Evolutionary conservation across 2,329 filamentous ascomycete genomes (phyloP).

Genomic region (Emydomyces testavorans): DNA sequence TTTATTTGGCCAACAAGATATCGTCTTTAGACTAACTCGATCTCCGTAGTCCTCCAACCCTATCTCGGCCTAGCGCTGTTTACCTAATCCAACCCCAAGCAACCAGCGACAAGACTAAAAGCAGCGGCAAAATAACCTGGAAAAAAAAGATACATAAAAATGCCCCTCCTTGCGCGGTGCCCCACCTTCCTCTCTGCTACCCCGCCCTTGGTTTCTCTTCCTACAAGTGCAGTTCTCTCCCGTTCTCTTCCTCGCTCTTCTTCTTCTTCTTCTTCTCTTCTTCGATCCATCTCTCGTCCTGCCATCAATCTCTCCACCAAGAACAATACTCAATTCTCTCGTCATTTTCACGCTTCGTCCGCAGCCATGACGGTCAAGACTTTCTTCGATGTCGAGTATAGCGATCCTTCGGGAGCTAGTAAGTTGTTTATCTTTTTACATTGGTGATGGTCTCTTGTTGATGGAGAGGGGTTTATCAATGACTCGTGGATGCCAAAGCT

Average conservation of each 20-base stretch:
- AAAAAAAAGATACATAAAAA: slow-evolving; percentile 13
- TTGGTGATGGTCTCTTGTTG: background rate
- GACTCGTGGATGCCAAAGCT: too few species aligned
- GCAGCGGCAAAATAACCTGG: slow-evolving; percentile 2
- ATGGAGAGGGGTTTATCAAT: background rate
- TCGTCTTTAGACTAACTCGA: slow-evolving; percentile 1
- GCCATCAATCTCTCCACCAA: slow-evolving; percentile 29
- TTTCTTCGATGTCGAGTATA: slow-evolving; percentile 62
- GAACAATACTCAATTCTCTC: slow-evolving; percentile 23
- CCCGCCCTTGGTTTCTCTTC: slow-evolving; percentile 14
- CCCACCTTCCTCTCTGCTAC: slow-evolving; percentile 18
- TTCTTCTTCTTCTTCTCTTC: slow-evolving; percentile 16
- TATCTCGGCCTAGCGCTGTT: slow-evolving; percentile 4
- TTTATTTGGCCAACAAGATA: too few species aligned
- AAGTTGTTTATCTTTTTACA: slow-evolving; percentile 23
- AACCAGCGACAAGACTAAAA: background rate
- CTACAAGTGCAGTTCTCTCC: slow-evolving; percentile 10
- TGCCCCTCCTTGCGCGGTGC: slow-evolving; percentile 19
- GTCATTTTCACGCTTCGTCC: slow-evolving; percentile 53
- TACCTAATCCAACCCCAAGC: slow-evolving; percentile 1
- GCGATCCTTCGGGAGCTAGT: slow-evolving; percentile 43
- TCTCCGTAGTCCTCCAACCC: slow-evolving; percentile 3
- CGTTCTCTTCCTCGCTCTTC: slow-evolving; percentile 18
- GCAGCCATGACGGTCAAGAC: slow-evolving; percentile 65
- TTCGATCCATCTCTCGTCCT: slow-evolving; percentile 20